These are phyloP conservation scores for Ceratobasidium sp. DNA, from an alignment of 1,284 basidiomycete genomes.

Conservation along the genomic window DNA sequence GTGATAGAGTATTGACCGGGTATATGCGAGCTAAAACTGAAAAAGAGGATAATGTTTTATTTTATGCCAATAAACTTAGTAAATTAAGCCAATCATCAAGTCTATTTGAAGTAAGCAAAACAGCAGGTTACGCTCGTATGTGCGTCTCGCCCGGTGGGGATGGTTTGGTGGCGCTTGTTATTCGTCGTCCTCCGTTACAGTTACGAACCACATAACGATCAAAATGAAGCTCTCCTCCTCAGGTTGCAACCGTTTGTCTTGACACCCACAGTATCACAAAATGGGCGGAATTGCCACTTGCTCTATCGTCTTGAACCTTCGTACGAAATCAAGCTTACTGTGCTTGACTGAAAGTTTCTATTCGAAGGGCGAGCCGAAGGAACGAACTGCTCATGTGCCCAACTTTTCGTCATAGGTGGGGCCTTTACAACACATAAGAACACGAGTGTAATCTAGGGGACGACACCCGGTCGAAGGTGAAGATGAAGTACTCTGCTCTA, in stretches of 20 bases:
- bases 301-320: not conserved
- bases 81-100: no score
- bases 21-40: no score
- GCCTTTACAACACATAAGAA: not conserved
- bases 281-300: not conserved
- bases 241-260: not conserved
- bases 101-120: no score
- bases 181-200: no score
- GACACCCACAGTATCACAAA: not conserved
- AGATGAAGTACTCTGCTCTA: not conserved
- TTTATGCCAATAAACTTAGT: no score
- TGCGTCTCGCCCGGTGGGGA: no score
- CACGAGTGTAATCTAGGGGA: not conserved
- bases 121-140: no score
- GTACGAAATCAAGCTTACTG: not conserved
- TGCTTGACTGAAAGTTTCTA: not conserved
- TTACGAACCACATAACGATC: no score
- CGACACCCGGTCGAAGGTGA: not conserved
- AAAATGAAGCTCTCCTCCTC: not conserved
- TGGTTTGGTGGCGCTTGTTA: no score
- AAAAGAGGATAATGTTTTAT: no score
- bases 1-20: no score
- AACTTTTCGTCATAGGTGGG: constrained; percentile 1
- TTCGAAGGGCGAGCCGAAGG: not conserved
- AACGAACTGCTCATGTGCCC: not conserved